Conservation (phyloP, 2,329 filamentous ascomycete genomes). For the Fusarium sp. region DNA sequence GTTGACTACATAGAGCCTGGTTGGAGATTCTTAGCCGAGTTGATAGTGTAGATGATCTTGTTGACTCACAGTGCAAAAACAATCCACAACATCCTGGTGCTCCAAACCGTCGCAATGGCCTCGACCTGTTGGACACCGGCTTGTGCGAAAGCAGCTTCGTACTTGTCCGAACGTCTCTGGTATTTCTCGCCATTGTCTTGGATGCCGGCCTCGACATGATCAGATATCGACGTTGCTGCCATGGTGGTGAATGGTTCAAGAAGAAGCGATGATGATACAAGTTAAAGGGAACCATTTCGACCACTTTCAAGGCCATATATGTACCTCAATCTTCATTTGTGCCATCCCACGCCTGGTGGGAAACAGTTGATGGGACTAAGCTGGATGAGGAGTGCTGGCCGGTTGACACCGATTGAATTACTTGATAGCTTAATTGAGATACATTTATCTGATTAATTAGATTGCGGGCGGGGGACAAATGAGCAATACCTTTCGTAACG, state of each 20-base stretch:
- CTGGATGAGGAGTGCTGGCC: neutral
- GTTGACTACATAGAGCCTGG: slow-evolving; percentile 54
- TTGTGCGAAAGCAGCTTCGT: slow-evolving; percentile 34
- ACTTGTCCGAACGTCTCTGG: neutral
- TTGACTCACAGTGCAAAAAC: slow-evolving; percentile 53
- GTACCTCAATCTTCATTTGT: neutral
- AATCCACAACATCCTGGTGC: slow-evolving; percentile 48
- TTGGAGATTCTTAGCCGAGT: neutral
- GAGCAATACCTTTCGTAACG: neutral
- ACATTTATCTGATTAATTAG: neutral
- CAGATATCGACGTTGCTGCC: neutral
- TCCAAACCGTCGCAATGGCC: slow-evolving; percentile 55
- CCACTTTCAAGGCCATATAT: neutral
- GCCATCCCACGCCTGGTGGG: neutral
- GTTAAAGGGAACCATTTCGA: neutral
- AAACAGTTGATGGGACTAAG: neutral
- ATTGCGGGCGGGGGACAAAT: neutral
- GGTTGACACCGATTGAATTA: neutral
- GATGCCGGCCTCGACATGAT: neutral
- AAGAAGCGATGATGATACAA: neutral
- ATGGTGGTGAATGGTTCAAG: neutral
- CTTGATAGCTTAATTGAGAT: neutral
- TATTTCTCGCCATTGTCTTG: neutral
- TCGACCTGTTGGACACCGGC: slow-evolving; percentile 53
- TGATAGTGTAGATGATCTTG: neutral